Base-by-base conservation (phyloP, 2,329 filamentous ascomycete species). In the Calycina marina region DNA sequence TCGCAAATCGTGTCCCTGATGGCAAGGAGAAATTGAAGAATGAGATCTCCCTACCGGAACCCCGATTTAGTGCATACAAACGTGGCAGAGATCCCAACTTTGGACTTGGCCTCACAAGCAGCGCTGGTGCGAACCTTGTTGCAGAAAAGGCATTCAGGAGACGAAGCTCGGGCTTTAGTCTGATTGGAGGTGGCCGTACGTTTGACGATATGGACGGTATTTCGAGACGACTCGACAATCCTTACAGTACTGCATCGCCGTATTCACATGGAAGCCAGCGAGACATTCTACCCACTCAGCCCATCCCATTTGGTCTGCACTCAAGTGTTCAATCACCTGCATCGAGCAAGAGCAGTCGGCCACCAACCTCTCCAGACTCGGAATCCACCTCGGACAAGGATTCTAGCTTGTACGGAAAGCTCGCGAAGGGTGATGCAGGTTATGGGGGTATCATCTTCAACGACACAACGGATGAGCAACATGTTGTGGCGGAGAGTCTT, bases 1-100 rank as follows among this genome's bases (percentile, higher is more conserved):
- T 98, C 53, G 90, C 90, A 33, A 96, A 96, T 51, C 74, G 90
- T 15, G 88, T 94, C 0, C 88, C 90, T 0, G 90, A 96, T 46
- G 88, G 84, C 25, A 93, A 94, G 52, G 88, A 96, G 56, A 88
- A 78, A 50, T 65, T 98, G 24, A 69, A 77, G 18, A 94, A 92
- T 48, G 90, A 98, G 53, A 77, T 88, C 4, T 85, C 90, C 22
- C 67, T 81, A 38, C 88, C 88, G 0, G 85, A 94, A 45, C 90
- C 90, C 13, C 72, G 76, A 13, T 98, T 84, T 52, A 82, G 76
- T 34, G 65, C 76, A 1, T 96, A 93, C 59, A 93, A 86, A 52
- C 71, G 41, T 30, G 42, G 41, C 6, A 41, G 47, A 22, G 45
- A 51, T 33, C 45, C 40, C 15, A 41, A 33, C 31, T 25, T 47